These are phyloP conservation scores for Saccharomycopsis sp. DNA, from an alignment of 805 yeast genomes.

Conservation along the genomic window DNA sequence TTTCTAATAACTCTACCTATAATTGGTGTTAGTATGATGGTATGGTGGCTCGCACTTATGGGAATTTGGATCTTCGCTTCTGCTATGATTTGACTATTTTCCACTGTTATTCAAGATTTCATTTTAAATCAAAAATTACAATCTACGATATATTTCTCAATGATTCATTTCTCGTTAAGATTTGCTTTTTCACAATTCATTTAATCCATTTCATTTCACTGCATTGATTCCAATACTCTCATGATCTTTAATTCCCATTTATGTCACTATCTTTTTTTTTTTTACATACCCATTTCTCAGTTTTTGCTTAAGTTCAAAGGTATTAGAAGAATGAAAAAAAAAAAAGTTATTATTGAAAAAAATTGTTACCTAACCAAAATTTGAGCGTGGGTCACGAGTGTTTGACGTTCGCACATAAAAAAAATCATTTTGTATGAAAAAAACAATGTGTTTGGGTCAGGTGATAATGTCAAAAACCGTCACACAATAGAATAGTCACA, in stretches of 20 bases:
- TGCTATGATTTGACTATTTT: too few species aligned
- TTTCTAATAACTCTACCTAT: slow-evolving; percentile 99
- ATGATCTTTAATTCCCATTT: neutral
- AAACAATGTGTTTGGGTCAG: too few species aligned
- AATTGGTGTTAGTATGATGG: too few species aligned
- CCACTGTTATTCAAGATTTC: neutral
- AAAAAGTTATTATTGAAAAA: neutral
- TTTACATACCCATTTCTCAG: slow-evolving; percentile 17
- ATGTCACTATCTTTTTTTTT: too few species aligned
- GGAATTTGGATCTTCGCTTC: too few species aligned
- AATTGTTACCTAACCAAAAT: neutral
- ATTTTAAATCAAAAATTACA: neutral
- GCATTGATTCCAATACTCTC: neutral
- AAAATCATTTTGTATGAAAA: neutral
- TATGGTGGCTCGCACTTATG: too few species aligned
- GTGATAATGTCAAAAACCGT: neutral
- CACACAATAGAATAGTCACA: neutral
- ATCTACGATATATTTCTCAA: neutral
- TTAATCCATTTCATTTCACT: neutral
- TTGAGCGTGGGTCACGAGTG: neutral
- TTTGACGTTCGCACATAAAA: neutral
- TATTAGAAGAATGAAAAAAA: neutral
- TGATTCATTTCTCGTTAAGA: too few species aligned
- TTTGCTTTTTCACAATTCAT: too few species aligned
- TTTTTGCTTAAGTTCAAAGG: slow-evolving; percentile 3